Conservation (phyloP, 208 protist genomes). For the Wallacemonas rigidus region DNA sequence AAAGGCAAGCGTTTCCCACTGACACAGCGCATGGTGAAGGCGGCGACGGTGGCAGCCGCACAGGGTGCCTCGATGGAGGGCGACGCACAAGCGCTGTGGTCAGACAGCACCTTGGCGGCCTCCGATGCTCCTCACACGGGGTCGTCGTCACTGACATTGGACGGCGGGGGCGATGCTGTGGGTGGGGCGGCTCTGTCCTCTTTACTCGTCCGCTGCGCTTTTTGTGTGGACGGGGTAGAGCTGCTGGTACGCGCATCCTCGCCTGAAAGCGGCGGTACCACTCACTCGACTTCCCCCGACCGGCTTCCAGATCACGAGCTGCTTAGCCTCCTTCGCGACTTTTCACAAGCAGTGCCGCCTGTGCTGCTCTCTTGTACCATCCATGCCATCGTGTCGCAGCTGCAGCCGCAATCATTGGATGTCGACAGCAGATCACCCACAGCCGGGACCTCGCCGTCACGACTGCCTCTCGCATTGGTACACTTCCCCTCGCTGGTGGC, state of each 20-base stretch:
- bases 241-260: background rate
- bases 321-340: background rate
- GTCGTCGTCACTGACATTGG: background rate
- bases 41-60: background rate
- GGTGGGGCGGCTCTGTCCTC: slow-evolving; percentile 23
- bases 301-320: background rate
- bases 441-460: background rate
- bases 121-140: background rate
- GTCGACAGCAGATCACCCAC: background rate
- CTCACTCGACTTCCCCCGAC: no score
- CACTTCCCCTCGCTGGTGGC: slow-evolving; percentile 6
- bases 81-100: slow-evolving; percentile 28
- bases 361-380: background rate
- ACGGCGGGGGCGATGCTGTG: background rate
- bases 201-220: slow-evolving; percentile 25
- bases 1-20: slow-evolving; percentile 45
- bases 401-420: background rate
- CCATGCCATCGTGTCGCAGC: background rate
- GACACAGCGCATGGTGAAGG: slow-evolving; percentile 47
- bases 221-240: slow-evolving; percentile 32
- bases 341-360: background rate
- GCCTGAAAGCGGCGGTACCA: no score
- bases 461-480: slow-evolving; percentile 3
- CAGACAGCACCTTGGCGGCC: background rate
- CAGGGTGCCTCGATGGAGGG: slow-evolving; percentile 4